Evolutionary conservation across 2,329 filamentous ascomycete species (phyloP), one percentile per base, ranked within the genome.

Genomic region (Diaporthe sp.): DNA sequence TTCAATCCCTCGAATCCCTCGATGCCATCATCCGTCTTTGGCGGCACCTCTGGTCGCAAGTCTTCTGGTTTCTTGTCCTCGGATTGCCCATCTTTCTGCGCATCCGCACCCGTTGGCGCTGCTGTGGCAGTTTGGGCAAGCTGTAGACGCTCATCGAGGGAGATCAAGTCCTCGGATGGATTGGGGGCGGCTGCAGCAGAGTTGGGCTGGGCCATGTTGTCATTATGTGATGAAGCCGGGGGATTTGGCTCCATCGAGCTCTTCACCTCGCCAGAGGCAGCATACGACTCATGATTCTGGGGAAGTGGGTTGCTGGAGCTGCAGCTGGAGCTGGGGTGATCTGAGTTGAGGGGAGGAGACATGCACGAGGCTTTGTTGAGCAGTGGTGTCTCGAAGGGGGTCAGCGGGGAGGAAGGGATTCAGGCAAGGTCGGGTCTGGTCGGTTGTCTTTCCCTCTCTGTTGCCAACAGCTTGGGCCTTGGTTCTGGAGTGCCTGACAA

Each of bases 1-100:
- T 84, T 82, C 85, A 88, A 84, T 71, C 44, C 67, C 22, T 77
- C 76, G 25, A 88, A 84, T 71, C 44, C 67, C 22, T 77, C 76
- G 22, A 39, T 44, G 12, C 73, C 71, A 25, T 77, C 75, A 17
- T 76, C 76, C 15, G 75, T 57, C 65, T 71, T 76, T 31, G 25
- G 71, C 17, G 57, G 61, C 37, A 61, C 51, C 7, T 49, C 74
- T n/a, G 76, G 53, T 34, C 17, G 49, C 55, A 68, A 9, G 12
- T 74, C 53, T 5, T 73, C 31, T 17, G 53, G 53, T 5, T 39
- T 55, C 25, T 55, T 67, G 17, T 25, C 51, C 22, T 72, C 60
- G 25, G 22, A 17, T 28, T 57, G 12, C 28, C 58, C 71, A 73
- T 74, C 39, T 42, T 68, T 42, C 17, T 70, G 71, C 28, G 51